Evolutionary conservation across 2,329 filamentous ascomycete genomes (phyloP).

Genomic region (Helotiales sp.): DNA sequence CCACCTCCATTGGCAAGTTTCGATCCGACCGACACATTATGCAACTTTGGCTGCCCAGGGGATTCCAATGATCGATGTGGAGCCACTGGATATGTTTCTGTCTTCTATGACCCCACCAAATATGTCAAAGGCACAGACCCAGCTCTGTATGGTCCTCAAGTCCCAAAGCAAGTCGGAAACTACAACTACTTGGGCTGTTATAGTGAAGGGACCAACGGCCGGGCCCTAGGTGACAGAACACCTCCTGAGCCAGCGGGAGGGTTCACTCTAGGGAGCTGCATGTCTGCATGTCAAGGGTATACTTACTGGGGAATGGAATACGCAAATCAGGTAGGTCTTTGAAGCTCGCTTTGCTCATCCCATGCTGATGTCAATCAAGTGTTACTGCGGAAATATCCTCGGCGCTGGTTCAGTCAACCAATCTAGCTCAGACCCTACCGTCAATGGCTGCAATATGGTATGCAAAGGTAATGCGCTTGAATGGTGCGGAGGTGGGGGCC

Average conservation of each 20-base stretch:
- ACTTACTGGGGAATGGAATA: conserved; percentile 41
- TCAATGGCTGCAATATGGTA: conserved; percentile 29
- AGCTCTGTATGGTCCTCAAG: conserved; percentile 35
- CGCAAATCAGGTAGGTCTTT: conserved; percentile 32
- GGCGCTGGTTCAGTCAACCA: conserved; percentile 15
- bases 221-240: conserved; percentile 31
- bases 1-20: conserved; percentile 36
- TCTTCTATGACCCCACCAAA: conserved; percentile 34
- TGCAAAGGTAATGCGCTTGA: conserved; percentile 38
- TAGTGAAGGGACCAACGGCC: conserved; percentile 36
- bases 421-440: conserved; percentile 15
- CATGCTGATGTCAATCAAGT: conserved; percentile 32
- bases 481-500: conserved; percentile 41
- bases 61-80: conserved; percentile 29
- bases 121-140: conserved; percentile 31
- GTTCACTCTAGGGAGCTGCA: conserved; percentile 37
- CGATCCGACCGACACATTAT: conserved; percentile 29
- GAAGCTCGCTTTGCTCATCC: not conserved
- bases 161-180: conserved; percentile 27
- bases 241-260: conserved; percentile 23
- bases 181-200: conserved; percentile 45
- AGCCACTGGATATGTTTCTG: conserved; percentile 30
- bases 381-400: conserved; percentile 41
- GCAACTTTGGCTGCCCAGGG: conserved; percentile 32
- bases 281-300: conserved; percentile 28